These are phyloP conservation scores for Coffea canephora DNA, from an alignment of 257 asterid species.

Conservation along the genomic window DNA sequence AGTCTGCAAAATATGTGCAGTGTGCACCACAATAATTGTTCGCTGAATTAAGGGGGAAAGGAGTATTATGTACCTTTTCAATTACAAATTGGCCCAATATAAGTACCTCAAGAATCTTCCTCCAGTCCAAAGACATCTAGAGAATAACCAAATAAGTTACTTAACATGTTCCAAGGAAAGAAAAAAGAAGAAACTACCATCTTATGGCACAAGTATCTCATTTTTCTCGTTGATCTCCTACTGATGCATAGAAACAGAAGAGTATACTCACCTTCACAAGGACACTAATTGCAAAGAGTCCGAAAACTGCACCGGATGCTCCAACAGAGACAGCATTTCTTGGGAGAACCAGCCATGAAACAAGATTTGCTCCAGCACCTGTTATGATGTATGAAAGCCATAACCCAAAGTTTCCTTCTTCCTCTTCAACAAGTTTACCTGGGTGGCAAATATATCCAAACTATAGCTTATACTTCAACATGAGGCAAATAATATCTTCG, in stretches of 20 bases:
- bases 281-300: constrained; percentile 91
- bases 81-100: constrained; percentile 91
- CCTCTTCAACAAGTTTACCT: constrained; percentile 99
- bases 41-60: background rate
- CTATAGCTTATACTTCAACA: background rate
- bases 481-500: background rate
- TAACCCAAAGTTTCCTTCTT: constrained; percentile 86
- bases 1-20: background rate
- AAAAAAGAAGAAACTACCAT: background rate
- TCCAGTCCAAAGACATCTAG: constrained; percentile 99
- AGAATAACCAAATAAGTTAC: constrained; percentile 18
- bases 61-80: constrained; percentile 61
- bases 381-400: constrained; percentile 94
- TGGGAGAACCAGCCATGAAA: constrained; percentile 91
- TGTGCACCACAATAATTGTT: background rate
- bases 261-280: constrained; percentile 64
- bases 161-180: constrained; percentile 1
- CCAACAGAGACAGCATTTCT: constrained; percentile 94
- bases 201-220: background rate
- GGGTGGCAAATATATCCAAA: constrained; percentile 10
- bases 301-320: constrained; percentile 97
- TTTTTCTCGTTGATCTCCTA: constrained; percentile 8
- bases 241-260: constrained; percentile 2
- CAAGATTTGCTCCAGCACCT: constrained; percentile 94
- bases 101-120: constrained; percentile 94